A percentile compares a stretch with the other conserved stretches of the same genome.
These are phyloP conservation scores for Backusella tarrabulga DNA, from an alignment of 192 early-diverging fungal genomes.

Conservation along the genomic window DNA sequence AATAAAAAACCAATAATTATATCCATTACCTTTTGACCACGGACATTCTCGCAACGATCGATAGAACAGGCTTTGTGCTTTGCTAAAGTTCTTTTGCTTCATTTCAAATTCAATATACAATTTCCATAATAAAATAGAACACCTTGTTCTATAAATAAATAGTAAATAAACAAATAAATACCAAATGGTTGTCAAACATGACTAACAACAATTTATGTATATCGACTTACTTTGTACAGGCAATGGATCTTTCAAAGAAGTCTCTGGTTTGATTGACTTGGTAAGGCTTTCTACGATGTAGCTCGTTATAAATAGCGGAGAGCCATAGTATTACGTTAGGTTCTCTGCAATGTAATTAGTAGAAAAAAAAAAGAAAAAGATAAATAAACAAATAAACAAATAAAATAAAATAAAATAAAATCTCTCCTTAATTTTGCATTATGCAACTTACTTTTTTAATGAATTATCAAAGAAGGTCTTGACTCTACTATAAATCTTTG, in stretches of 20 bases:
- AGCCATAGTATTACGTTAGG: constrained; percentile 54
- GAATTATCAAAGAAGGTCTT: constrained; percentile 37
- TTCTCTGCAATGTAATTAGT: constrained; percentile 31
- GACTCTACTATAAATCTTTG: constrained; percentile 60
- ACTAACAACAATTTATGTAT: not conserved
- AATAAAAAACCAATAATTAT: too few species aligned
- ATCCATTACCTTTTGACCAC: constrained; percentile 60
- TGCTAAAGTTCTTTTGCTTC: constrained; percentile 33
- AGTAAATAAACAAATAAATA: not conserved
- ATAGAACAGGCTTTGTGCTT: constrained; percentile 55
- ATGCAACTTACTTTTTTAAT: constrained; percentile 40
- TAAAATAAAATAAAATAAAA: too few species aligned
- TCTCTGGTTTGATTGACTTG: constrained; percentile 56
- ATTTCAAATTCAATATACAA: constrained; percentile 62
- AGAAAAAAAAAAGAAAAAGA: constrained; percentile 6
- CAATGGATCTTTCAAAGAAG: constrained; percentile 55
- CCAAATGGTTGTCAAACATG: not conserved
- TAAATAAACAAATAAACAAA: too few species aligned
- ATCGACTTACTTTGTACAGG: constrained; percentile 37
- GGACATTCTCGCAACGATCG: constrained; percentile 63
- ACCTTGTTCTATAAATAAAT: constrained; percentile 35
- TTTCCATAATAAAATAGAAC: constrained; percentile 56
- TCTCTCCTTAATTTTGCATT: not conserved
- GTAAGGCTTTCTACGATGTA: constrained; percentile 49
- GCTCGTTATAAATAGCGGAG: constrained; percentile 55